A percentile compares a stretch with the other conserved stretches of the same genome.
These are phyloP conservation scores for Cadophora malorum DNA, from an alignment of 2,329 filamentous ascomycete genomes.

Conservation along the genomic window DNA sequence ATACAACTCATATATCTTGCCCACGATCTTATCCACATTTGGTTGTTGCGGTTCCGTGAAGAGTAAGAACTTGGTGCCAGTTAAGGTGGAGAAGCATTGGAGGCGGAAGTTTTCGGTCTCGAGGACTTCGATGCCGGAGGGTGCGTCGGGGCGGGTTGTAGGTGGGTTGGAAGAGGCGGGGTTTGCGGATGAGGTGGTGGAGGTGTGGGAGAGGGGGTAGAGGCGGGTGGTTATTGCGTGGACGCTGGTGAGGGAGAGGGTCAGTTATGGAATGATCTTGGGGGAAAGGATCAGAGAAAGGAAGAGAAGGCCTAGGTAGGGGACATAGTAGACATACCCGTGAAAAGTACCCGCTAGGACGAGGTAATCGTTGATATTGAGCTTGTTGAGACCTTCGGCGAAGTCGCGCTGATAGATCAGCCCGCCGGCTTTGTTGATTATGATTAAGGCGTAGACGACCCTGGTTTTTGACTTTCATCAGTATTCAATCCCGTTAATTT, in stretches of 20 bases:
- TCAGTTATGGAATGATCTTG: conserved; percentile 21
- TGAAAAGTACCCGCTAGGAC: conserved; percentile 98
- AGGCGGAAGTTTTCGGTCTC: conserved; percentile 94
- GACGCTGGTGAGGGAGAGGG: conserved; percentile 53
- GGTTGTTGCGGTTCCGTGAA: conserved; percentile 80
- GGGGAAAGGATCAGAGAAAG: not conserved
- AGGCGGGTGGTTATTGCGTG: conserved; percentile 72
- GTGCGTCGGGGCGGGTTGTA: conserved; percentile 60
- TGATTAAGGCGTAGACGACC: conserved; percentile 93
- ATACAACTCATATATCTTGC: conserved; percentile 92
- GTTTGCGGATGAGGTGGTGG: conserved; percentile 55
- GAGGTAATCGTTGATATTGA: conserved; percentile 94
- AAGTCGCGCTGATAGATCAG: conserved; percentile 97
- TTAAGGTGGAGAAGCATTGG: conserved; percentile 94
- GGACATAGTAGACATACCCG: conserved; percentile 63
- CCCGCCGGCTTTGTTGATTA: conserved; percentile 98
- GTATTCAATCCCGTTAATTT: not conserved
- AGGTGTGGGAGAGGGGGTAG: conserved; percentile 58
- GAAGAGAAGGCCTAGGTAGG: conserved; percentile 28
- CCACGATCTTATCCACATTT: conserved; percentile 84
- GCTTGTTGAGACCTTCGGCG: conserved; percentile 82
- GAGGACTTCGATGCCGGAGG: conserved; percentile 87
- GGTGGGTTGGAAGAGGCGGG: conserved; percentile 30
- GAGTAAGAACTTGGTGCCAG: conserved; percentile 92
- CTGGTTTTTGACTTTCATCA: conserved; percentile 53